Conservation (phyloP, 768 basidiomycete species). For the Coprinellus micaceus region DNA sequence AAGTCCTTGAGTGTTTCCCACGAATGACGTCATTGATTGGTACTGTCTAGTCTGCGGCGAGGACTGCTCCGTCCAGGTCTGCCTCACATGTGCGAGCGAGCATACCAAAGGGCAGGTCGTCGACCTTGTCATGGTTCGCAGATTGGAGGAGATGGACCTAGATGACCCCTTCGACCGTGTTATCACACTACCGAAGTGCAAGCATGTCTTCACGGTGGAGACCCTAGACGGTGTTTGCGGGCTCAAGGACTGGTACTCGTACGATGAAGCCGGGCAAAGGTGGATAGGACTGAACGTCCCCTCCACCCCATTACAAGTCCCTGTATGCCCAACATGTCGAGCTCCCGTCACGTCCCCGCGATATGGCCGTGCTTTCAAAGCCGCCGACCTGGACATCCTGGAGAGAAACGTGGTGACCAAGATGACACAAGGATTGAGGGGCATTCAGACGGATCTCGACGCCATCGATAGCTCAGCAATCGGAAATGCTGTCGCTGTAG, state of each 20-base stretch:
- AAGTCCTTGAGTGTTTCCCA: slow-evolving; percentile 11
- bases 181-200: slow-evolving; percentile 59
- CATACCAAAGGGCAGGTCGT: slow-evolving; percentile 42
- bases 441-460: slow-evolving; percentile 15
- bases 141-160: slow-evolving; percentile 44
- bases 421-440: slow-evolving; percentile 44
- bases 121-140: slow-evolving; percentile 55
- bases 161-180: slow-evolving; percentile 44
- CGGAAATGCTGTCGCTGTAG: neutral
- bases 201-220: slow-evolving; percentile 68
- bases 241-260: slow-evolving; percentile 48
- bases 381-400: slow-evolving; percentile 59
- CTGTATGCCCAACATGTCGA: slow-evolving; percentile 63
- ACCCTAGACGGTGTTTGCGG: slow-evolving; percentile 60
- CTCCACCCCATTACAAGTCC: slow-evolving; percentile 30
- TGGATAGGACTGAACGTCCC: slow-evolving; percentile 48
- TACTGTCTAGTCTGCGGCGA: slow-evolving; percentile 60
- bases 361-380: slow-evolving; percentile 60
- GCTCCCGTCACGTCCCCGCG: slow-evolving; percentile 51
- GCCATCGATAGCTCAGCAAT: neutral
- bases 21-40: neutral
- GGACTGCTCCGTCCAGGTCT: slow-evolving; percentile 51
- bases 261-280: slow-evolving; percentile 27
- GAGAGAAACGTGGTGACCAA: slow-evolving; percentile 57
- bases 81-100: slow-evolving; percentile 44